Evolutionary conservation across 2,329 filamentous ascomycete genomes (phyloP).

Genomic region (Alternaria sp.): DNA sequence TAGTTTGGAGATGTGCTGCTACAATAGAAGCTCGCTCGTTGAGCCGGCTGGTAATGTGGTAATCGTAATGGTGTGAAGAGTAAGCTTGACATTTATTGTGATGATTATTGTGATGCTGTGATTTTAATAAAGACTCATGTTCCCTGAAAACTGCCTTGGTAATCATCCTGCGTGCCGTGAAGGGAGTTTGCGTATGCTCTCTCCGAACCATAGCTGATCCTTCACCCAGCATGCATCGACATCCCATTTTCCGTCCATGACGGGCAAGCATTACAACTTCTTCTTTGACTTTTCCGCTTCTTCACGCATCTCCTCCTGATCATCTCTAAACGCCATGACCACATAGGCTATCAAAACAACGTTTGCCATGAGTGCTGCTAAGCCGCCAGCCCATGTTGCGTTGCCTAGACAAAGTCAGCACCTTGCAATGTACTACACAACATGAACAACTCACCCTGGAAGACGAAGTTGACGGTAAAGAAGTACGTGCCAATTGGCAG

Average conservation of each 20-base stretch:
- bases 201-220: not conserved
- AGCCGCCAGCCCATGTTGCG: constrained; percentile 82
- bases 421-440: constrained; percentile 1
- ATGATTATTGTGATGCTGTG: not conserved
- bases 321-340: constrained; percentile 89
- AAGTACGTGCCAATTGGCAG: constrained; percentile 91
- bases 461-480: constrained; percentile 76
- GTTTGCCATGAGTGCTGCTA: constrained; percentile 90
- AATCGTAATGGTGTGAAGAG: constrained; percentile 39
- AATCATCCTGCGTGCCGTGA: not conserved
- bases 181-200: not conserved
- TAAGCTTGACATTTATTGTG: not conserved
- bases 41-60: constrained; percentile 31
- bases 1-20: constrained; percentile 22
- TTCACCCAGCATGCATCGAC: not conserved
- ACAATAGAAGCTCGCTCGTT: constrained; percentile 14
- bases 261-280: constrained; percentile 31
- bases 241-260: not conserved
- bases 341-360: constrained; percentile 90
- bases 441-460: constrained; percentile 67
- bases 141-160: not conserved
- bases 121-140: not conserved
- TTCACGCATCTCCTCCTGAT: constrained; percentile 63
- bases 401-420: constrained; percentile 68
- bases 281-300: constrained; percentile 56